Evolutionary conservation across 2,329 filamentous ascomycete species (phyloP).

Genomic region (Cladosporium sp.): DNA sequence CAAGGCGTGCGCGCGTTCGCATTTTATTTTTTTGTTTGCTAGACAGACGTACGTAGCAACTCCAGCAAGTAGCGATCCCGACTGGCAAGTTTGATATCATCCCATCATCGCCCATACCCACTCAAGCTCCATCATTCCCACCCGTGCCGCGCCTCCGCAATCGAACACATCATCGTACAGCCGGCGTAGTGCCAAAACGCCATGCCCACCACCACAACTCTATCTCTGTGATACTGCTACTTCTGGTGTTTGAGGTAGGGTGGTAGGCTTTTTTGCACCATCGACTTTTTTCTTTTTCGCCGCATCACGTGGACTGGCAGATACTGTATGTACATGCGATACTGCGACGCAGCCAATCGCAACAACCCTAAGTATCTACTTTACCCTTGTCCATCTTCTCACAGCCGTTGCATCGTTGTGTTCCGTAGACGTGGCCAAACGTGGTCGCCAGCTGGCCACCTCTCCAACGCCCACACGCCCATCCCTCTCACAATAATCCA

Average conservation of each 20-base stretch:
- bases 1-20: not conserved
- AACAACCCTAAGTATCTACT: too few species aligned
- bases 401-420: too few species aligned
- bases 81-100: too few species aligned
- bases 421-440: too few species aligned
- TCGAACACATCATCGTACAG: slow-evolving; percentile 8
- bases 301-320: not conserved
- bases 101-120: not conserved
- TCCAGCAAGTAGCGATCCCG: too few species aligned
- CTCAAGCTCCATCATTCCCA: slow-evolving; percentile 3
- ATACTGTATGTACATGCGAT: not conserved
- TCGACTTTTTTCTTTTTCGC: slow-evolving; percentile 1
- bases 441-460: not conserved
- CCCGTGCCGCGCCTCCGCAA: slow-evolving; percentile 8
- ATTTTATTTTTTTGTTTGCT: too few species aligned
- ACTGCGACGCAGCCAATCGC: too few species aligned
- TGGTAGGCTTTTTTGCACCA: slow-evolving; percentile 5
- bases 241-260: not conserved
- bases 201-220: slow-evolving; percentile 8
- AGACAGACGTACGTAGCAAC: too few species aligned
- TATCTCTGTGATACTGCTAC: slow-evolving; percentile 2
- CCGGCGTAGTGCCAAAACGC: slow-evolving; percentile 7
- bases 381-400: too few species aligned
- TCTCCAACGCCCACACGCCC: too few species aligned
- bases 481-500: too few species aligned